A percentile compares a stretch with the other conserved stretches of the same genome.
Conservation (phyloP, 257 asterid species). For the Haberlea rhodopensis region DNA sequence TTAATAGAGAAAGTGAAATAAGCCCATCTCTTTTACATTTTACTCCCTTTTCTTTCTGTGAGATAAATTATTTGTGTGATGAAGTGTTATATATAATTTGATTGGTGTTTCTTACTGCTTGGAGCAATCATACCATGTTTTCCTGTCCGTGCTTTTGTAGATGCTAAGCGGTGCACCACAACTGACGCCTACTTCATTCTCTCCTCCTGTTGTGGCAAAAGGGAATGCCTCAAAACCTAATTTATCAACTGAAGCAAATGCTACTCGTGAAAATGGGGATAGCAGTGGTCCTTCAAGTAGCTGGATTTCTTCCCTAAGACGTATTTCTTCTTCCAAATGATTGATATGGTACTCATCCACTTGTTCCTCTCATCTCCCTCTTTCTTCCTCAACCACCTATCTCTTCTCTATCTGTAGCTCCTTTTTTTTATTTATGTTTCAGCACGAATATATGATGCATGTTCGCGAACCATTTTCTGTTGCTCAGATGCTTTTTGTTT, state of each 20-base stretch:
- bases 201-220: slow-evolving; percentile 58
- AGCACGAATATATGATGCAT: neutral
- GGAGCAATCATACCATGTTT: neutral
- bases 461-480: neutral
- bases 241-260: slow-evolving; percentile 62
- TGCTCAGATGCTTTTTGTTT: neutral
- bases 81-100: neutral
- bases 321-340: slow-evolving; percentile 88
- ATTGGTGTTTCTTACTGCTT: slow-evolving; percentile 18
- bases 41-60: slow-evolving; percentile 1
- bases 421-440: slow-evolving; percentile 1
- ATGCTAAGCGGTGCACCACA: slow-evolving; percentile 54
- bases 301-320: slow-evolving; percentile 87
- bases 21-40: slow-evolving; percentile 1
- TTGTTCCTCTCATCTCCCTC: neutral
- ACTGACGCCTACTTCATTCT: slow-evolving; percentile 59
- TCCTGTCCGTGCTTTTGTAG: slow-evolving; percentile 45
- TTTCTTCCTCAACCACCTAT: neutral
- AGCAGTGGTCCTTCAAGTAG: slow-evolving; percentile 73
- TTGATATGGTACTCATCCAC: slow-evolving; percentile 29
- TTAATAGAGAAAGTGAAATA: slow-evolving; percentile 2
- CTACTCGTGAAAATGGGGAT: slow-evolving; percentile 56
- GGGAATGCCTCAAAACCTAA: slow-evolving; percentile 57
- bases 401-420: too few relatives aligned
- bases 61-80: neutral